A percentile compares a stretch with the other conserved stretches of the same genome.
Conservation (phyloP, 2,329 filamentous ascomycete genomes). For the Cryphonectria nitschkei region DNA sequence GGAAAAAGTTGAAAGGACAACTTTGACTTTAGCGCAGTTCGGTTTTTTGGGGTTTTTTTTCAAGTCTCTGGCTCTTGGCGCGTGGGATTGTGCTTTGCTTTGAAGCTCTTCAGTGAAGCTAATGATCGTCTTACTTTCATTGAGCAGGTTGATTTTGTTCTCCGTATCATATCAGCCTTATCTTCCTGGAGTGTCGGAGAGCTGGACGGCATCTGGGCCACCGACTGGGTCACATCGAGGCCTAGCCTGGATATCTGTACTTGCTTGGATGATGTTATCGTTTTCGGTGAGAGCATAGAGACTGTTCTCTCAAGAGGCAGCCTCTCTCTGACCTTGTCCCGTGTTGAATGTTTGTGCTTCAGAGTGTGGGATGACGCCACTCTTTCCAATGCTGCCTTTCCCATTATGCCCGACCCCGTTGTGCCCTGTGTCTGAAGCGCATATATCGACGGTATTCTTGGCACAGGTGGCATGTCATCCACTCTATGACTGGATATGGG, state of each 20-base stretch:
- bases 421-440: background rate
- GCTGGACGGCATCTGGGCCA: background rate
- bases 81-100: background rate
- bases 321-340: background rate
- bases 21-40: too few relatives aligned
- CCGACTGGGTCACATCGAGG: background rate
- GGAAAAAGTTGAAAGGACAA: too few relatives aligned
- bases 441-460: background rate
- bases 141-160: background rate
- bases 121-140: conserved; percentile 1
- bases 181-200: too few relatives aligned
- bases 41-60: background rate
- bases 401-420: background rate
- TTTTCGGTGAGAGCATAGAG: background rate
- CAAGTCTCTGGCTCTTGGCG: background rate
- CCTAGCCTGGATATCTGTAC: too few relatives aligned
- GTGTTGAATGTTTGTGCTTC: background rate
- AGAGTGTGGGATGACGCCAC: background rate
- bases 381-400: background rate
- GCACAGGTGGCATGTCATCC: background rate
- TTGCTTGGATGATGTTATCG: background rate
- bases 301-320: background rate
- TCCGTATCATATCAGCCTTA: background rate
- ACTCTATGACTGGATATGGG: background rate
- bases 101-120: background rate